A percentile compares a stretch with the other conserved stretches of the same genome.
Evolutionary conservation across 805 yeast genomes (phyloP).

Genomic region (Pichia scutulata): DNA sequence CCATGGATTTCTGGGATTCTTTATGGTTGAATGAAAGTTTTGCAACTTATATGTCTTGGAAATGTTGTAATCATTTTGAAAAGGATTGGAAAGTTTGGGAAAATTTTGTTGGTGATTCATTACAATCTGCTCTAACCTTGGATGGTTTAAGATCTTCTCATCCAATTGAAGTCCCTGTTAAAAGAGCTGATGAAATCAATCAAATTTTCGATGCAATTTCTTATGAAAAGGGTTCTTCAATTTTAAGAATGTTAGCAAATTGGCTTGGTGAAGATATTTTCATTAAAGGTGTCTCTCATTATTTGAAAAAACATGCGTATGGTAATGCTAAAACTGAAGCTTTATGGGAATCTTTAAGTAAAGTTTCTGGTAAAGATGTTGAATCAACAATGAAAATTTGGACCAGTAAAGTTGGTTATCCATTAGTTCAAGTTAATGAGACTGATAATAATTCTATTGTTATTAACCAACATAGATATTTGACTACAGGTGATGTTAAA

Average conservation of each 20-base stretch:
- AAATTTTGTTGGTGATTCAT: constrained; percentile 46
- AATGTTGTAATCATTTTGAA: constrained; percentile 59
- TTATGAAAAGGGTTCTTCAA: constrained; percentile 73
- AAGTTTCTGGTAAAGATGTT: constrained; percentile 61
- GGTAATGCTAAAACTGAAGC: constrained; percentile 69
- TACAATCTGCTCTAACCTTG: constrained; percentile 44
- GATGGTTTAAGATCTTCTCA: constrained; percentile 64
- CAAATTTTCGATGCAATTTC: constrained; percentile 82
- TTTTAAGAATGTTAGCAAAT: constrained; percentile 67
- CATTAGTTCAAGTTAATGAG: constrained; percentile 47
- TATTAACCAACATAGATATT: constrained; percentile 53
- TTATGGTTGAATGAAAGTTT: constrained; percentile 87
- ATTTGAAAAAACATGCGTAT: constrained; percentile 55
- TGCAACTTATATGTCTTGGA: constrained; percentile 81
- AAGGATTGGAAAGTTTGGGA: constrained; percentile 80
- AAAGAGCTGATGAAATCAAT: constrained; percentile 70
- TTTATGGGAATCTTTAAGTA: constrained; percentile 60
- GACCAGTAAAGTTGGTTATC: constrained; percentile 72
- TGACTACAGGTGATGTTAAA: constrained; percentile 57
- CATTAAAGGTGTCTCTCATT: constrained; percentile 64
- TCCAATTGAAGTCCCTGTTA: constrained; percentile 82
- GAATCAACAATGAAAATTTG: constrained; percentile 57
- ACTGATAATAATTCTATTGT: constrained; percentile 27
- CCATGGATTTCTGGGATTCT: constrained; percentile 94
- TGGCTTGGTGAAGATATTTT: constrained; percentile 65